Evolutionary conservation across 306 rosid genomes (phyloP), one percentile per base, ranked within the genome.

Genomic region (Potentilla sterilis): DNA sequence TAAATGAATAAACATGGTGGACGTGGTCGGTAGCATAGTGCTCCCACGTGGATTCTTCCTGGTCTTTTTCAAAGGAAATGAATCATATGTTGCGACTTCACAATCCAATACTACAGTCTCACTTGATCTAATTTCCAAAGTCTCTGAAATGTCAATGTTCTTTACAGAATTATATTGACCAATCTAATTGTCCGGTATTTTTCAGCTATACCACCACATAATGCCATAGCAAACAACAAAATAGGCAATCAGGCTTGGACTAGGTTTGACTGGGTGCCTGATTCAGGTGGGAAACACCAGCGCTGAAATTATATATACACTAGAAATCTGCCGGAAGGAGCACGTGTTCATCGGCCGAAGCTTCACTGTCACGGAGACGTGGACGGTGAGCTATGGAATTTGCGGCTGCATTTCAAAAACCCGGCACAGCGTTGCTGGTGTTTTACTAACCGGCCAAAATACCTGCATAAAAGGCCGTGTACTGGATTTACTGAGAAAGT

Each of bases 1-100:
- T 1, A 8, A 37, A 37, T 16, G 41, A 16, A 24, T 32, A 34
- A 37, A 67, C 4, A 64, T 4, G 77, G 35, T 46, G 68, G 79
- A 66, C 70, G 78, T 4, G 63, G 81, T 38, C 71, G 75, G 67
- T 65, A 18, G 46, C 38, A 14, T 32, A 37, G 28, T 18, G 68
- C 38, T 65, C 69, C 69, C 47, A 65, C 69, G 21, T 19, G 16
- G 32, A 7, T 2, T 59, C 37, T 59, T 59, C 9, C 28, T 0
- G 68, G 68, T 63, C 43, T 34, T 34, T 38, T 40, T 6, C 46
- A 3, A 65, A 65, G 3, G 5, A 38, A 57, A 58, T 18, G 8
- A 37, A 6, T 8, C 4, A 3, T 3, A 34, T 38, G 69, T 38
- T 65, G 69, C 69, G 9, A 61, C 13, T 9, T 28, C n/a, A 8